Conservation (phyloP, 1,284 basidiomycete species). For the Apiotrichum porosum region DNA sequence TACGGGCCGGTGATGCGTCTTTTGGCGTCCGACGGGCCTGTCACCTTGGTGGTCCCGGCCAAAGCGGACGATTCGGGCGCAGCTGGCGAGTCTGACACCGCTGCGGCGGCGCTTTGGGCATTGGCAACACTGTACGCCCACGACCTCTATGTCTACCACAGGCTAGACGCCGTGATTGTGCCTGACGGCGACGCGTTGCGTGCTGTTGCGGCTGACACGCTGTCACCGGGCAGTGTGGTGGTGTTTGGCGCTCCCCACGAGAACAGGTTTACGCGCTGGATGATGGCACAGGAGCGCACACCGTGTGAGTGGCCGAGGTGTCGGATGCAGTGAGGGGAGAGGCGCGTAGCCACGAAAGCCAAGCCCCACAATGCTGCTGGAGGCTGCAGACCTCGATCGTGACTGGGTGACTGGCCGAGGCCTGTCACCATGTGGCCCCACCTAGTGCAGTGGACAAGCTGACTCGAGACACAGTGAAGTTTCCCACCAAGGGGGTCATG, state of each 20-base stretch:
- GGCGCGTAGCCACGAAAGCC: no score
- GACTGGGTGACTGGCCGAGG: no score
- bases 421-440: no score
- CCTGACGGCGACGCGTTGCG: constrained; percentile 50
- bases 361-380: no score
- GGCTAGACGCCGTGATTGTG: constrained; percentile 62
- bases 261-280: constrained; percentile 28
- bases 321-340: no score
- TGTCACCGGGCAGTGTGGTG: constrained; percentile 57
- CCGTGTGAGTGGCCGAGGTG: constrained; percentile 24
- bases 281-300: constrained; percentile 26
- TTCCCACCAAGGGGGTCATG: constrained; percentile 34
- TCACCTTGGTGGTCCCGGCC: constrained; percentile 56
- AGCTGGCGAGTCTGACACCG: constrained; percentile 29
- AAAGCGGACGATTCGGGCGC: no score
- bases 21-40: constrained; percentile 54
- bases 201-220: constrained; percentile 15
- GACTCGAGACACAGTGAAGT: constrained; percentile 30
- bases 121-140: constrained; percentile 64
- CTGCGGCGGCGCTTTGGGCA: constrained; percentile 37
- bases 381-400: no score
- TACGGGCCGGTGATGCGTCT: constrained; percentile 62
- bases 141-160: constrained; percentile 63
- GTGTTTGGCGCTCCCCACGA: constrained; percentile 45
- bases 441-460: not conserved